These are phyloP conservation scores for Metschnikowia lochheadii DNA, from an alignment of 805 yeast species.

Conservation along the genomic window DNA sequence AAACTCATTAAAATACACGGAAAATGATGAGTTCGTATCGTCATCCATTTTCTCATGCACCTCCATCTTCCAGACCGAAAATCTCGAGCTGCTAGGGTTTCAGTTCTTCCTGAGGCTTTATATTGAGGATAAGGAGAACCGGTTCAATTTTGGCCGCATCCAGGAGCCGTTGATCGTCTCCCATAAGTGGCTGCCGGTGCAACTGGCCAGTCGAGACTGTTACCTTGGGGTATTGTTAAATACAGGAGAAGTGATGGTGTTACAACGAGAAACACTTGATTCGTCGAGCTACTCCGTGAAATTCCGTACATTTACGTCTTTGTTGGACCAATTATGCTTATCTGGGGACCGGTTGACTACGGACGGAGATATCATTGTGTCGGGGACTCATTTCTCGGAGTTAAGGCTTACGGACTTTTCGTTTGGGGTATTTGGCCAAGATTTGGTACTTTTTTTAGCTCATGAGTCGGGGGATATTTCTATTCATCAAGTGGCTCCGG, in stretches of 20 bases:
- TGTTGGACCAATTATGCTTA: slow-evolving; percentile 22
- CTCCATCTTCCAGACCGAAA: slow-evolving; percentile 27
- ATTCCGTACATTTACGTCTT: slow-evolving; percentile 24
- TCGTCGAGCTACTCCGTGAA: slow-evolving; percentile 23
- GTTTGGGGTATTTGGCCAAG: slow-evolving; percentile 17
- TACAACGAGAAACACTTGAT: slow-evolving; percentile 25
- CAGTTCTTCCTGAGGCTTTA: slow-evolving; percentile 26
- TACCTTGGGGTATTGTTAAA: slow-evolving; percentile 33
- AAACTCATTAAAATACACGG: not conserved
- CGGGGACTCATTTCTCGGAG: slow-evolving; percentile 18
- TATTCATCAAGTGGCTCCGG: slow-evolving; percentile 12
- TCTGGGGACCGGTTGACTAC: slow-evolving; percentile 14
- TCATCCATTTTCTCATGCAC: slow-evolving; percentile 24
- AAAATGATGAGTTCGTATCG: slow-evolving; percentile 3
- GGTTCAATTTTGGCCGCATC: slow-evolving; percentile 28
- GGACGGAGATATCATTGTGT: slow-evolving; percentile 20
- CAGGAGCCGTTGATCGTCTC: slow-evolving; percentile 30
- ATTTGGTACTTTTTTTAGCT: slow-evolving; percentile 10
- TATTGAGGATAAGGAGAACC: slow-evolving; percentile 24
- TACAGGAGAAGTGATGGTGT: slow-evolving; percentile 35
- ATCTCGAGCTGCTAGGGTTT: slow-evolving; percentile 25
- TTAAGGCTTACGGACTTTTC: slow-evolving; percentile 28
- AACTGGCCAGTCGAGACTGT: slow-evolving; percentile 23
- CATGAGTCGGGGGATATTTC: slow-evolving; percentile 18
- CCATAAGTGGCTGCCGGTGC: slow-evolving; percentile 33